Evolutionary conservation across 192 early-diverging fungal genomes (phyloP), one percentile per base, ranked within the genome.

Genomic region (Gorgonomyces haynaldii): DNA sequence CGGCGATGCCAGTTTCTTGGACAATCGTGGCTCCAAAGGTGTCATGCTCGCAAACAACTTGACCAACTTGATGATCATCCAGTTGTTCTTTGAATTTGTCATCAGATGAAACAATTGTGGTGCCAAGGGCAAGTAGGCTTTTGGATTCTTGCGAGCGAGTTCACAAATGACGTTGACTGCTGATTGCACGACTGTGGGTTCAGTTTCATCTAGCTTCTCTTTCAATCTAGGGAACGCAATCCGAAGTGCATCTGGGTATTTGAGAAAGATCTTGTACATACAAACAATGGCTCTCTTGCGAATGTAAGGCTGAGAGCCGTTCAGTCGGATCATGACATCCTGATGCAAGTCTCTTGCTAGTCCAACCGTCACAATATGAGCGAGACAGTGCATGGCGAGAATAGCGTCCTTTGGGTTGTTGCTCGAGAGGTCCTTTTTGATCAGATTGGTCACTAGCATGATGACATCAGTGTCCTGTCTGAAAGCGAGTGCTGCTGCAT

Each of bases 61-160:
- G 55, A 96, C 88, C 30, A 98, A 91, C 58, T 98, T 98, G 65
- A 98, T 98, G n/a, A 93, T 80, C 83, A 96, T 92, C 96, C 96
- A 98, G 58, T 96, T 98, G 66, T 98, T 96, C 12, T 76, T 72
- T 2, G 84, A 84, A n/a, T 81, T 81, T 4, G 82, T 94, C 36
- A 98, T 58, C 37, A 96, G 69, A 3, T 81, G 85, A 60, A 90
- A 98, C 2, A 98, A 72, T 43, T 90, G 84, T 3, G 96, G 96
- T 12, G 91, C 96, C 13, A 98, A 78, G 0, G 89, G 82, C 17
- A 98, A 64, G 61, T 96, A 98, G 52, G 83, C 86, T 51, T 79
- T 85, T 16, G 96, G 92, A 45, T 98, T 94, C 55, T 79, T 77
- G 19, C 84, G 67, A 4, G 96, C 88, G 53, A 98, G 66, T 69